A percentile compares a stretch with the other conserved stretches of the same genome.
These are phyloP conservation scores for Begonia masoniana DNA, from an alignment of 306 rosid genomes.

Conservation along the genomic window DNA sequence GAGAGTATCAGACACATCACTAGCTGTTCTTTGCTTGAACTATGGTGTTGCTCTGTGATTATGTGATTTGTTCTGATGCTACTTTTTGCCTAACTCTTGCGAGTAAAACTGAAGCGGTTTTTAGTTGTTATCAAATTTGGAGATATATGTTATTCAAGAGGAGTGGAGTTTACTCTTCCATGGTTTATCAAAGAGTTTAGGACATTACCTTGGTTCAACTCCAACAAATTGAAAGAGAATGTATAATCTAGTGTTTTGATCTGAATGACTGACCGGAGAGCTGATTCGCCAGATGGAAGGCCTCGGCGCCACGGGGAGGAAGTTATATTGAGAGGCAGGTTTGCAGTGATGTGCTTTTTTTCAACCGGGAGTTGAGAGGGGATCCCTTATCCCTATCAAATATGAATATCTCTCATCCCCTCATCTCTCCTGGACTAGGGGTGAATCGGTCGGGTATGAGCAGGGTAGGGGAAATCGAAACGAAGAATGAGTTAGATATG, in stretches of 20 bases:
- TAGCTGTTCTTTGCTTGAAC: not conserved
- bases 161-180: too few species aligned
- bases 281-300: too few species aligned
- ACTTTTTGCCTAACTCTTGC: not conserved
- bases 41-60: not conserved
- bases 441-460: too few species aligned
- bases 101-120: not conserved
- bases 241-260: not conserved
- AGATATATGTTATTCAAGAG: too few species aligned
- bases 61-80: not conserved
- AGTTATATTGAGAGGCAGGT: constrained; percentile 4
- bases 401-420: too few species aligned
- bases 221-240: not conserved
- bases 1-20: not conserved
- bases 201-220: too few species aligned
- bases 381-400: constrained; percentile 41
- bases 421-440: too few species aligned
- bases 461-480: too few species aligned
- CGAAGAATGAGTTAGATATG: too few species aligned
- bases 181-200: too few species aligned
- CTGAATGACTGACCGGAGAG: too few species aligned
- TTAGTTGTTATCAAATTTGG: not conserved
- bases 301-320: too few species aligned
- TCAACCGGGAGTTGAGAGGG: constrained; percentile 62
- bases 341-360: constrained; percentile 44